A percentile compares a stretch with the other conserved stretches of the same genome.
These are phyloP conservation scores for Penicillium sp. DNA, from an alignment of 2,329 filamentous ascomycete genomes.

Conservation along the genomic window DNA sequence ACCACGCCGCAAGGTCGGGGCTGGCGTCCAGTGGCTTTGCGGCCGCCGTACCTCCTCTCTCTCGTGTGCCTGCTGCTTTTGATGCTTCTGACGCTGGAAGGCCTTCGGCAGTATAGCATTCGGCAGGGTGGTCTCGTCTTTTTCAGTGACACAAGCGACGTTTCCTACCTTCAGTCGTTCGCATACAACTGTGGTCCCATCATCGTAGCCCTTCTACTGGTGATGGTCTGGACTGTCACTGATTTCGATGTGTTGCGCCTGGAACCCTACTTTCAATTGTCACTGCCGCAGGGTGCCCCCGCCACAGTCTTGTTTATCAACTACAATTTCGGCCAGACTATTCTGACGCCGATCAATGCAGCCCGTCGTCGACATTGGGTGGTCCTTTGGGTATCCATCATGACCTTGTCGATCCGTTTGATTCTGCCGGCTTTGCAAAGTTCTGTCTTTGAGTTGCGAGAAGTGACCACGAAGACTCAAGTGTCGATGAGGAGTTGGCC, in stretches of 20 bases:
- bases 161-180: conserved; percentile 25
- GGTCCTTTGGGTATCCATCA: conserved; percentile 26
- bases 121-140: conserved; percentile 25
- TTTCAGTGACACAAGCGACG: conserved; percentile 25
- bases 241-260: conserved; percentile 47
- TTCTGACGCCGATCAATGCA: conserved; percentile 29
- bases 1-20: conserved; percentile 9
- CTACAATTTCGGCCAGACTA: conserved; percentile 33
- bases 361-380: conserved; percentile 29
- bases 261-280: conserved; percentile 44
- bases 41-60: conserved; percentile 24
- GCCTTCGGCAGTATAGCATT: conserved; percentile 26
- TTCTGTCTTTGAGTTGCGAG: conserved; percentile 27
- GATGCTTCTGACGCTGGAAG: conserved; percentile 23
- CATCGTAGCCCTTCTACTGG: conserved; percentile 41
- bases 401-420: conserved; percentile 29
- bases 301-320: conserved; percentile 32
- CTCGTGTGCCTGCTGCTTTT: conserved; percentile 20
- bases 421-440: conserved; percentile 30
- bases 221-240: conserved; percentile 45
- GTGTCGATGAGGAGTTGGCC: conserved; percentile 27
- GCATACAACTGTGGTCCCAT: conserved; percentile 39
- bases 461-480: conserved; percentile 18
- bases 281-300: conserved; percentile 27
- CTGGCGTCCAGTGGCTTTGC: conserved; percentile 32